These are phyloP conservation scores for Wakefieldia striispora DNA, from an alignment of 768 basidiomycete species.

Conservation along the genomic window DNA sequence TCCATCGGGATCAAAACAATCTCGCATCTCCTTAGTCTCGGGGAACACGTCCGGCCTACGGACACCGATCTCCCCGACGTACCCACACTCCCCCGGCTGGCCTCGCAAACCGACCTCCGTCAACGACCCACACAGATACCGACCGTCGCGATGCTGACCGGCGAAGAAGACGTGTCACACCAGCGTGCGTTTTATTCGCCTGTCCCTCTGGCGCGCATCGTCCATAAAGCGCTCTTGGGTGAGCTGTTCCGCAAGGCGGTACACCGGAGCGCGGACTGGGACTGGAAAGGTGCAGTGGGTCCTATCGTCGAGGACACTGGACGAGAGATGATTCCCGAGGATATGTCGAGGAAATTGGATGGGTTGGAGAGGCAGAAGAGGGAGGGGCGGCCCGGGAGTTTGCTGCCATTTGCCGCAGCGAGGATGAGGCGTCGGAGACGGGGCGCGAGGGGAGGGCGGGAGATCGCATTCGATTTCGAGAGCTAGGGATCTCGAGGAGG, in stretches of 20 bases:
- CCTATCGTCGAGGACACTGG: slow-evolving; percentile 18
- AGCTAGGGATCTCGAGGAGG: neutral
- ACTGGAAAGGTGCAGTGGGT: slow-evolving; percentile 18
- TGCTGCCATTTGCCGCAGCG: slow-evolving; percentile 23
- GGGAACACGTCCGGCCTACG: neutral
- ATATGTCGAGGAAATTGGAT: neutral
- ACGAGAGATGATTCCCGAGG: slow-evolving; percentile 20
- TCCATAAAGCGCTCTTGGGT: slow-evolving; percentile 19
- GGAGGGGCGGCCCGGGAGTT: neutral
- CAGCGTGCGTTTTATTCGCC: slow-evolving; percentile 14
- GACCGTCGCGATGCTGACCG: slow-evolving; percentile 17
- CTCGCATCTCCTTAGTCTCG: slow-evolving; percentile 22
- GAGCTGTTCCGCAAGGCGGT: slow-evolving; percentile 22
- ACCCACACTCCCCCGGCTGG: neutral
- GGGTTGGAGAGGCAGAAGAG: neutral
- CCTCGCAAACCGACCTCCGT: neutral
- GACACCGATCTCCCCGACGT: slow-evolving; percentile 3
- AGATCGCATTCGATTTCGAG: slow-evolving; percentile 13
- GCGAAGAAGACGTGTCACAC: neutral
- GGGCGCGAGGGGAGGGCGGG: slow-evolving; percentile 19
- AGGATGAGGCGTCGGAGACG: slow-evolving; percentile 23
- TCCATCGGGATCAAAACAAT: slow-evolving; percentile 15
- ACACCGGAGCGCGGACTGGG: slow-evolving; percentile 17
- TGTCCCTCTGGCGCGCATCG: slow-evolving; percentile 21
- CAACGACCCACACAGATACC: slow-evolving; percentile 6